A percentile compares a stretch with the other conserved stretches of the same genome.
These are phyloP conservation scores for Dioscorea alata DNA, from an alignment of 106 monocot genomes.

Conservation along the genomic window DNA sequence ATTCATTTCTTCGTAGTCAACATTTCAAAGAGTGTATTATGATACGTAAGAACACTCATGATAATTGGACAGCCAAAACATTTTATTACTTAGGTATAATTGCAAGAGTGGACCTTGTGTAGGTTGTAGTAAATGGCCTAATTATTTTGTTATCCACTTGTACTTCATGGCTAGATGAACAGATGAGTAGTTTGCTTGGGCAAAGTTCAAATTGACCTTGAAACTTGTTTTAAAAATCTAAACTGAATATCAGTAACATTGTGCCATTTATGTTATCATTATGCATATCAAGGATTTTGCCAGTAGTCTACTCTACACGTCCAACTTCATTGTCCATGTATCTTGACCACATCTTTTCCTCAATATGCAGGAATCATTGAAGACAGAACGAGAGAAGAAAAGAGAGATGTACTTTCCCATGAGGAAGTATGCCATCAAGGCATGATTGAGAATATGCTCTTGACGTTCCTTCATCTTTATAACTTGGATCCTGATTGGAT, in stretches of 20 bases:
- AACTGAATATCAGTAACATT: neutral
- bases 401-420: conserved; percentile 29
- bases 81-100: no score
- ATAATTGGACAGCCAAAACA: no score
- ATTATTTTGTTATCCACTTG: neutral
- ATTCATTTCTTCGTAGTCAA: no score
- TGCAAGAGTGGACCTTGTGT: neutral
- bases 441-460: conserved; percentile 20
- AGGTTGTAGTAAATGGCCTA: neutral
- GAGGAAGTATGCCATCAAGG: conserved; percentile 39
- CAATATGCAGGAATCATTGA: conserved; percentile 14
- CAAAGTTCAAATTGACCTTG: neutral
- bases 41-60: no score
- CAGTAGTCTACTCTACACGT: no score
- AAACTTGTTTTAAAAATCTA: neutral
- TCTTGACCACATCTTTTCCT: no score
- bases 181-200: neutral
- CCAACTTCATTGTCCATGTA: no score
- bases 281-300: neutral
- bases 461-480: conserved; percentile 9
- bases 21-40: no score
- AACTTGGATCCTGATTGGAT: no score
- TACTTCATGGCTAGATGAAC: neutral
- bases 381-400: conserved; percentile 26
- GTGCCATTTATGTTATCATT: neutral